A percentile compares a stretch with the other conserved stretches of the same genome.
Evolutionary conservation across 192 early-diverging fungal genomes (phyloP).

Genomic region (Phlyctochytrium arcticum): DNA sequence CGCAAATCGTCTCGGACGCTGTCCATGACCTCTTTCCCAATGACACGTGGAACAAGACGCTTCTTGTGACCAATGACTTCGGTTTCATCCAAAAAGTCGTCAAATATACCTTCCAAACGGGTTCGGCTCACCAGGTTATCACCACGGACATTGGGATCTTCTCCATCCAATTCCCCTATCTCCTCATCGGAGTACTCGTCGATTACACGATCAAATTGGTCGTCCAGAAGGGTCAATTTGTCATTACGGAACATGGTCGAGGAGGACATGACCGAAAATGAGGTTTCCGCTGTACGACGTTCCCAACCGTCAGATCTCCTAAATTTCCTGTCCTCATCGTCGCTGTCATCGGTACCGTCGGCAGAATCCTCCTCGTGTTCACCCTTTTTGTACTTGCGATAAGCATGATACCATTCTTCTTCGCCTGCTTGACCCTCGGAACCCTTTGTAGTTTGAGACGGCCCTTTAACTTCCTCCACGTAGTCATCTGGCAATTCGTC

Average conservation of each 20-base stretch:
- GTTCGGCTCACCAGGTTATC: conserved; percentile 6
- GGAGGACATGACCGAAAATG: conserved; percentile 82
- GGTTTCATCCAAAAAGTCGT: conserved; percentile 39
- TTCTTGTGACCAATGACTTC: conserved; percentile 36
- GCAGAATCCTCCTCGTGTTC: conserved; percentile 9
- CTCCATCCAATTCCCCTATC: conserved; percentile 38
- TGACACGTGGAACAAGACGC: conserved; percentile 24
- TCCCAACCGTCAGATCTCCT: conserved; percentile 3
- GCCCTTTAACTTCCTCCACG: conserved; percentile 36
- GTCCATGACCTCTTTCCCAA: conserved; percentile 32
- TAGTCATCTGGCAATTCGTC: conserved; percentile 59
- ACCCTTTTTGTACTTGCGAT: conserved; percentile 15
- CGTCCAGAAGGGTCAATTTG: conserved; percentile 85
- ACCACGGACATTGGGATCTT: conserved; percentile 31
- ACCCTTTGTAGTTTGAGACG: conserved; percentile 40
- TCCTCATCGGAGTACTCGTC: conserved; percentile 46
- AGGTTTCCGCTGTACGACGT: conserved; percentile 33
- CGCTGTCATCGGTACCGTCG: conserved; percentile 31
- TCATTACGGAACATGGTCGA: conserved; percentile 91
- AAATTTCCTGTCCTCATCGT: conserved; percentile 1
- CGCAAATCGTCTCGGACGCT: conserved; percentile 36
- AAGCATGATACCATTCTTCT: conserved; percentile 35
- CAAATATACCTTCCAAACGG: conserved; percentile 26
- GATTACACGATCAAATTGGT: conserved; percentile 81
- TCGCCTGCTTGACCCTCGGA: conserved; percentile 46